Conservation (phyloP, 2,329 filamentous ascomycete genomes). For the Colletotrichum orchidophilum region DNA sequence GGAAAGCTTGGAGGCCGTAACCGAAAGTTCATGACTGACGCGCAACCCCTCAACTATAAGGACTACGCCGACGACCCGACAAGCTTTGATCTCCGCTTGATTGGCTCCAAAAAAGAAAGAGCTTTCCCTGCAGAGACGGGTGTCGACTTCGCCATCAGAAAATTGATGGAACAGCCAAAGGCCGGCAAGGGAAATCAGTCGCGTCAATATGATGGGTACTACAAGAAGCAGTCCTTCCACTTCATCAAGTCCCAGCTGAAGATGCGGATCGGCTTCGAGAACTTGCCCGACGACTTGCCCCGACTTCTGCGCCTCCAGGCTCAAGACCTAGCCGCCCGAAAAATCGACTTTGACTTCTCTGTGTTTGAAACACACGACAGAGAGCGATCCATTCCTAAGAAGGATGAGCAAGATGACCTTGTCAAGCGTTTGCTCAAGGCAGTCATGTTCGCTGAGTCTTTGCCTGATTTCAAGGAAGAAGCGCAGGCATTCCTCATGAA, state of each 20-base stretch:
- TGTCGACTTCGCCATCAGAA: conserved; percentile 87
- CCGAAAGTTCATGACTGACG: conserved; percentile 91
- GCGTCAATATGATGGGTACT: conserved; percentile 79
- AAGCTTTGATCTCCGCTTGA: conserved; percentile 88
- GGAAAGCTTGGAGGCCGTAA: conserved; percentile 97
- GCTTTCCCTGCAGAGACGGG: conserved; percentile 89
- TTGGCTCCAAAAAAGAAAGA: conserved; percentile 88
- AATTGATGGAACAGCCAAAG: conserved; percentile 84
- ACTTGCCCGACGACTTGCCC: conserved; percentile 87
- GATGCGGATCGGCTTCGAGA: conserved; percentile 87
- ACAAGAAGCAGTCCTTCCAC: conserved; percentile 92
- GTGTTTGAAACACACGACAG: conserved; percentile 80
- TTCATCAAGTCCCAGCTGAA: conserved; percentile 91
- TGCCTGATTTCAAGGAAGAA: conserved; percentile 81
- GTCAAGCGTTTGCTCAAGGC: conserved; percentile 91
- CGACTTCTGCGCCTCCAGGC: conserved; percentile 87
- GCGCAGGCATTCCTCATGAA: conserved; percentile 81
- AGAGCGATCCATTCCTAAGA: conserved; percentile 86
- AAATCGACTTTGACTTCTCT: conserved; percentile 75
- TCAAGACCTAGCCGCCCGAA: conserved; percentile 81
- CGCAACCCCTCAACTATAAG: conserved; percentile 84
- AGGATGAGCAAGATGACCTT: conserved; percentile 81
- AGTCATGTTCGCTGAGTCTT: conserved; percentile 83
- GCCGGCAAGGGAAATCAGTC: conserved; percentile 57
- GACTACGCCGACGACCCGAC: conserved; percentile 87